Percentiles rank a stretch among this genome's conserved stretches.
Evolutionary conservation across 352 stramenopile species (phyloP).

Genomic region (Globisporangium iwayamae): DNA sequence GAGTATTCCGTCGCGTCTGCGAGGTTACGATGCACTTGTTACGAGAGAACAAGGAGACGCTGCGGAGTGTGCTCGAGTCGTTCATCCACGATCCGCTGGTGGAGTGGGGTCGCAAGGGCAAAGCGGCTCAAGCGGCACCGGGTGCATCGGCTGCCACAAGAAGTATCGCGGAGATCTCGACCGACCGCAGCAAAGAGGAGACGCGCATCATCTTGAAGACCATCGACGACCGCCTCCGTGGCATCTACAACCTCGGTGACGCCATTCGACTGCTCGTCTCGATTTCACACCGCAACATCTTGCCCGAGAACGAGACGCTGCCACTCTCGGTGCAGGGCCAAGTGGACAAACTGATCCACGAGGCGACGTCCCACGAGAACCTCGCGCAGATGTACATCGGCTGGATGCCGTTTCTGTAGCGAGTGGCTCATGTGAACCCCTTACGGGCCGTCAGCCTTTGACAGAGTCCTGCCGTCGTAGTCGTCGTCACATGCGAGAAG

Average conservation of each 20-base stretch:
- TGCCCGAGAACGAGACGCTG: slow-evolving; percentile 83
- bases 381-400: slow-evolving; percentile 95
- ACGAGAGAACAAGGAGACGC: slow-evolving; percentile 94
- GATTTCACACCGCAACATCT: slow-evolving; percentile 53
- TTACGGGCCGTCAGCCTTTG: not conserved
- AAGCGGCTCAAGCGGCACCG: slow-evolving; percentile 40
- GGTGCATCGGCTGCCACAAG: slow-evolving; percentile 20
- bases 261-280: slow-evolving; percentile 71
- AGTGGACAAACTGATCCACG: slow-evolving; percentile 92
- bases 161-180: slow-evolving; percentile 48
- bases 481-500: not conserved
- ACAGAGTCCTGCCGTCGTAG: not conserved
- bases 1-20: slow-evolving; percentile 91
- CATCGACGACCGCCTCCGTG: slow-evolving; percentile 90
- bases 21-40: slow-evolving; percentile 92
- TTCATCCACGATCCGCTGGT: slow-evolving; percentile 98
- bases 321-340: slow-evolving; percentile 92
- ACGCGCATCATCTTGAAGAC: slow-evolving; percentile 84
- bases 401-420: slow-evolving; percentile 91
- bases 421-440: not conserved
- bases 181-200: slow-evolving; percentile 82
- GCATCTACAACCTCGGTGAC: slow-evolving; percentile 90
- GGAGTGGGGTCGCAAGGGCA: slow-evolving; percentile 85
- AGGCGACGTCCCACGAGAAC: slow-evolving; percentile 90
- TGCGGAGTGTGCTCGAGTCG: slow-evolving; percentile 98